Evolutionary conservation across 2,329 filamentous ascomycete species (phyloP), one percentile per base, ranked within the genome.

Genomic region (Ophiostoma sp.): DNA sequence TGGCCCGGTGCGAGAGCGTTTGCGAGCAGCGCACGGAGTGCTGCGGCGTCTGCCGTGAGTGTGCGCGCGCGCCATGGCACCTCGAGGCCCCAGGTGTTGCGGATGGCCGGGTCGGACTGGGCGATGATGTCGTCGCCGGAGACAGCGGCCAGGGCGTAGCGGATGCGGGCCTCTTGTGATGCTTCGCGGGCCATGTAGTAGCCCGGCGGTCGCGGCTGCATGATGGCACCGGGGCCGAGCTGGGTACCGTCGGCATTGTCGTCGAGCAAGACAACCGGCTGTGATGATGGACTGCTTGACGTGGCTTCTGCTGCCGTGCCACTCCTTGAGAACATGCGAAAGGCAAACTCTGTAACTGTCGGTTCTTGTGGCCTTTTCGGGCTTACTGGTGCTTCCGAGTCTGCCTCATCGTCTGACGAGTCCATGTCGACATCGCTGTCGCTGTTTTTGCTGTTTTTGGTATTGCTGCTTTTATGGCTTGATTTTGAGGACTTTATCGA

Each of bases 1-100:
- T 62, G 39, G 2, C 54, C 68, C 23, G 62, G 33, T 3, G 73
- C 41, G 69, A 73, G 27, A 3, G 71, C 69, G 17, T 73, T 71
- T 17, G 71, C 68, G 5, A 74, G 64, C 20, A 74, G 73, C 2
- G 69, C 69, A 68, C 57, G 70, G 72, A 74, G 35, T 6, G 64
- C 67, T 70, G 11, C 72, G 72, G 41, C 71, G n/a, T n/a, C 77
- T n/a, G 80, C 75, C 1, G 74, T 78, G 39, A 78, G 79, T 4
- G 78, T 81, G 17, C 70, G 71, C 11, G 88, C 85, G 70, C 82
- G 82, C 87, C 87, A 89, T 1, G 87, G 86, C 73, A 86, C 80
- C 76, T 89, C 86, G 60, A 86, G 76, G 0, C 87, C 87, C 86
- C 86, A 89, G 7, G 80, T 80, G 82, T 60, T 44, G 27, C 79